phyloP scores from a whole-genome alignment of 2,329 filamentous ascomycete genomes.

The Arthroderma sp. region DNA sequence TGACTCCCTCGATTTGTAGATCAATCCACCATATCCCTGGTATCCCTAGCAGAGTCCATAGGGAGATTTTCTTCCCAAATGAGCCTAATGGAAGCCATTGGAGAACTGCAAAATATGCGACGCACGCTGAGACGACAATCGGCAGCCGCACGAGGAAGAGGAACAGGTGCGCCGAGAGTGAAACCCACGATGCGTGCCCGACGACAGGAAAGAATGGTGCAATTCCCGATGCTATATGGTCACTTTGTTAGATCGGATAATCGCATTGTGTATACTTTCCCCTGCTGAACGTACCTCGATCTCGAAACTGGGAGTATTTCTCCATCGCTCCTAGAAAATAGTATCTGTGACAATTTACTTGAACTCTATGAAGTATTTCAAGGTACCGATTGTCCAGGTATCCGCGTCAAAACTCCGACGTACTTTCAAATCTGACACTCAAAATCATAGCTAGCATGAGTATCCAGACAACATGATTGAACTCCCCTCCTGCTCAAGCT shows the following conservation, averaged over 20 bases:
- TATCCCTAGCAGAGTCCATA: slow-evolving; percentile 79
- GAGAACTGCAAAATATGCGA: slow-evolving; percentile 65
- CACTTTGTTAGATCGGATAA: not conserved
- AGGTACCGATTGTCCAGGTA: no score
- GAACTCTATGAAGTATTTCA: no score
- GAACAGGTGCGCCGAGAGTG: slow-evolving; percentile 51
- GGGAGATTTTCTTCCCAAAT: slow-evolving; percentile 61
- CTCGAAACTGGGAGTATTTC: slow-evolving; percentile 86
- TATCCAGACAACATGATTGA: no score
- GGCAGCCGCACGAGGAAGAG: slow-evolving; percentile 74
- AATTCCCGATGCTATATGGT: slow-evolving; percentile 70
- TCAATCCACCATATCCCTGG: slow-evolving; percentile 98
- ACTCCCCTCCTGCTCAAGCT: no score
- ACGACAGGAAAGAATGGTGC: slow-evolving; percentile 83
- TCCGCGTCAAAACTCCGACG: no score
- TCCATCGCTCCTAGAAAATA: slow-evolving; percentile 52
- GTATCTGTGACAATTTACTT: no score
- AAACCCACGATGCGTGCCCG: slow-evolving; percentile 49
- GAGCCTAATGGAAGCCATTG: slow-evolving; percentile 65
- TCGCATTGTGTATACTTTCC: slow-evolving; percentile 1
- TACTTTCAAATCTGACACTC: no score
- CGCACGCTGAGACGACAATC: slow-evolving; percentile 53
- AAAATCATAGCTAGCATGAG: no score
- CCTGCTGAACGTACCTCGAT: slow-evolving; percentile 49
- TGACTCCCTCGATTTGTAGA: slow-evolving; percentile 93